Percentiles rank a stretch among this genome's conserved stretches.
These are phyloP conservation scores for Scenedesmus sp. DNA, from an alignment of 163 green algal genomes.

Conservation along the genomic window DNA sequence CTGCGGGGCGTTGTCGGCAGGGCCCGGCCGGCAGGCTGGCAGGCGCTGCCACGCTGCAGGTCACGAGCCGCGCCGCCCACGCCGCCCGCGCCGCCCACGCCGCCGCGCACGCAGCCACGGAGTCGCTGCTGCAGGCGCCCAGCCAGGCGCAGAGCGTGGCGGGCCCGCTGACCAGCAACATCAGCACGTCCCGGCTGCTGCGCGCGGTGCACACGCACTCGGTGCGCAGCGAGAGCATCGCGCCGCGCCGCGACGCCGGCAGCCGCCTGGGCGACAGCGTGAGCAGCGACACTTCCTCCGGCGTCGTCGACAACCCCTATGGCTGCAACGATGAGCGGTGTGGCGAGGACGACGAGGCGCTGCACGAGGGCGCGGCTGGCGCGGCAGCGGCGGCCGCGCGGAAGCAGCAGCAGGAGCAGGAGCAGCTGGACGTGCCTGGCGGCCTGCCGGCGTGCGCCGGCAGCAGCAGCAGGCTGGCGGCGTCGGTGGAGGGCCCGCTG, in stretches of 20 bases:
- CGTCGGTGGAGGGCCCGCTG: not conserved
- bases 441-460: too few species aligned
- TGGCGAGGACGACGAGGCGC: not conserved
- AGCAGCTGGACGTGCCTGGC: too few species aligned
- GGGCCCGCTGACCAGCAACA: conserved; percentile 16
- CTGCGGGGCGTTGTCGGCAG: not conserved
- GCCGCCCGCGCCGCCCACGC: too few species aligned
- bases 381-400: conserved; percentile 1
- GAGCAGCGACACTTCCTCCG: conserved; percentile 19
- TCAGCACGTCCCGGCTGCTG: conserved; percentile 5
- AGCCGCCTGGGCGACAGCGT: conserved; percentile 15
- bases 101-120: too few species aligned
- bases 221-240: not conserved
- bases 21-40: too few species aligned
- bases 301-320: conserved; percentile 10
- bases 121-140: not conserved
- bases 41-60: not conserved
- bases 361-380: not conserved
- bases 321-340: too few species aligned
- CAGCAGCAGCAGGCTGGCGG: conserved; percentile 1
- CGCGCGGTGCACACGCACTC: conserved; percentile 11
- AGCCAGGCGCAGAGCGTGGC: conserved; percentile 12
- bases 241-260: not conserved
- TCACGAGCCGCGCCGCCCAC: too few species aligned
- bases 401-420: too few species aligned